These are phyloP conservation scores for Dictyophora rubrovolvata DNA, from an alignment of 768 basidiomycete genomes.

Conservation along the genomic window DNA sequence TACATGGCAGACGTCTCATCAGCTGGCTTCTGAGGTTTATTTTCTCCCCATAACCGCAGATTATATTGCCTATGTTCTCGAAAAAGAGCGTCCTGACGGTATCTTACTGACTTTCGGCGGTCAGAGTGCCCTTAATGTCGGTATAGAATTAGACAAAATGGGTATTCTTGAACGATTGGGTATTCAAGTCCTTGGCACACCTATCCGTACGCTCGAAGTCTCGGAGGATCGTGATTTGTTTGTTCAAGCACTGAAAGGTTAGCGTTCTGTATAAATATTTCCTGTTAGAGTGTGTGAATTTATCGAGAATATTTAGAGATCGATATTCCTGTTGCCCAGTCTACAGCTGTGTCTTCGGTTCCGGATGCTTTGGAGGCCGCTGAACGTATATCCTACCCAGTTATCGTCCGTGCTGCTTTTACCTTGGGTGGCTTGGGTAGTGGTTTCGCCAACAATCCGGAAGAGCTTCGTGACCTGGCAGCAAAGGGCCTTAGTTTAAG, in stretches of 20 bases:
- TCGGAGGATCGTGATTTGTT: slow-evolving; percentile 97
- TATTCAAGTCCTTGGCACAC: slow-evolving; percentile 89
- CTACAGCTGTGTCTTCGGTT: slow-evolving; percentile 93
- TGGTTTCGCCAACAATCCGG: slow-evolving; percentile 90
- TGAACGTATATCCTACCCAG: slow-evolving; percentile 87
- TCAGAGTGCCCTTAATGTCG: slow-evolving; percentile 95
- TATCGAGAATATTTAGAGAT: slow-evolving; percentile 53
- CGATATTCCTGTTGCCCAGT: slow-evolving; percentile 90
- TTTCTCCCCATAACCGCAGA: slow-evolving; percentile 94
- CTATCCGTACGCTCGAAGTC: slow-evolving; percentile 87
- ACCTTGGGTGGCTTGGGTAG: slow-evolving; percentile 97
- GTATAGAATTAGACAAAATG: slow-evolving; percentile 94
- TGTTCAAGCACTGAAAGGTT: slow-evolving; percentile 91
- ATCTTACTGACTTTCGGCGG: slow-evolving; percentile 97
- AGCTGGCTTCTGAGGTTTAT: slow-evolving; percentile 94
- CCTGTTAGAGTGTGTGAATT: neutral
- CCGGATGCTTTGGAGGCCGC: slow-evolving; percentile 89
- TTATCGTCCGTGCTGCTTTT: slow-evolving; percentile 93
- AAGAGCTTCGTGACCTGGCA: slow-evolving; percentile 89
- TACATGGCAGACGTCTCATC: slow-evolving; percentile 98
- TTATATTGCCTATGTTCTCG: slow-evolving; percentile 96
- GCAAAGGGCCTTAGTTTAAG: slow-evolving; percentile 85
- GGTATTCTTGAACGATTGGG: slow-evolving; percentile 88
- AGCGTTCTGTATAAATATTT: slow-evolving; percentile 14
- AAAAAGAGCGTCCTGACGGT: slow-evolving; percentile 97